Evolutionary conservation across 2,329 filamentous ascomycete species (phyloP).

Genomic region (Anisogramma anomala): DNA sequence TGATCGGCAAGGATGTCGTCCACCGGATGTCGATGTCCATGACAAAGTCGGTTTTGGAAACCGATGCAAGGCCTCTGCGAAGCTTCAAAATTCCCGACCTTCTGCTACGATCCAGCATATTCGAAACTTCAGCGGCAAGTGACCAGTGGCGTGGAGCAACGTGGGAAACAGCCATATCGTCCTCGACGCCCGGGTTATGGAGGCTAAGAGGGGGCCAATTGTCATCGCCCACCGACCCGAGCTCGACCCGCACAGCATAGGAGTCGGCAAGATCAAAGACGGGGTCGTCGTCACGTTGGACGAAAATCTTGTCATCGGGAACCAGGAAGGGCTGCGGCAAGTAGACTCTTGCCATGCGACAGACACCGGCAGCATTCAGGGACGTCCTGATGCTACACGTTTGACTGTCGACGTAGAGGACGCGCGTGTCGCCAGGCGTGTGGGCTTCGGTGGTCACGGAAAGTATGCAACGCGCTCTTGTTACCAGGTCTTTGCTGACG

Average conservation of each 20-base stretch:
- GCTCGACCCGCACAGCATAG: constrained; percentile 40
- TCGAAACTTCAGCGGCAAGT: constrained; percentile 29
- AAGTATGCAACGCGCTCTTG: constrained; percentile 32
- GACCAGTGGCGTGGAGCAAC: constrained; percentile 25
- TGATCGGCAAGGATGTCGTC: constrained; percentile 29
- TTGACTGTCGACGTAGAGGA: constrained; percentile 43
- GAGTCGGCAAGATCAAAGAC: constrained; percentile 36
- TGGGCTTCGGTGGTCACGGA: constrained; percentile 24
- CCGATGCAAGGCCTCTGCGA: constrained; percentile 24
- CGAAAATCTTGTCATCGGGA: constrained; percentile 38
- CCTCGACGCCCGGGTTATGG: constrained; percentile 19
- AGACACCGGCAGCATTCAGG: constrained; percentile 34
- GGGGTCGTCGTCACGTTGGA: constrained; percentile 36
- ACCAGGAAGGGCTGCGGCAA: constrained; percentile 39
- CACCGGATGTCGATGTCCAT: constrained; percentile 39
- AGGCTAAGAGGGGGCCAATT: constrained; percentile 42
- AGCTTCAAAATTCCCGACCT: constrained; percentile 24
- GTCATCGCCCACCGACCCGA: constrained; percentile 37
- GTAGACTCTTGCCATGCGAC: constrained; percentile 36
- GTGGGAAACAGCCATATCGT: constrained; percentile 18
- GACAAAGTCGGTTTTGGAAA: constrained; percentile 31
- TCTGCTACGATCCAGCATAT: constrained; percentile 29
- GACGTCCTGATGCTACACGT: constrained; percentile 40
- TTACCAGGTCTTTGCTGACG: constrained; percentile 24
- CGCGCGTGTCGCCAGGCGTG: constrained; percentile 26